Conservation (phyloP, 164 flowering plant species). For the Cinnamomum chago region DNA sequence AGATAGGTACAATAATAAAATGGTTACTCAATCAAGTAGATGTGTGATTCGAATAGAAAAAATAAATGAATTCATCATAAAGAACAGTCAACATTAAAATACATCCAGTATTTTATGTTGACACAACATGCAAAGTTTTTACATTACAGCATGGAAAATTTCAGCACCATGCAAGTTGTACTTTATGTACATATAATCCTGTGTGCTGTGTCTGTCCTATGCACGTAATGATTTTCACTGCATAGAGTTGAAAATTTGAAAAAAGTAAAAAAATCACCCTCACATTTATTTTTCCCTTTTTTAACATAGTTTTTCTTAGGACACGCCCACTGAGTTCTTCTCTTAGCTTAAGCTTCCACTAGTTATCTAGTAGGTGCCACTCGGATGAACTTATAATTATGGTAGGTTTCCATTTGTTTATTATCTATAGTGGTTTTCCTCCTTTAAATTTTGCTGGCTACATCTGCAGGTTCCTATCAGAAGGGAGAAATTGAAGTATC, state of each 20-base stretch:
- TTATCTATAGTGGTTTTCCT: not conserved
- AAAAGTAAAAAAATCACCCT: not conserved
- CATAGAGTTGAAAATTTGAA: not conserved
- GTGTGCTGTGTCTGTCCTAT: no score
- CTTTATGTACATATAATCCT: no score
- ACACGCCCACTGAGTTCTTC: not conserved
- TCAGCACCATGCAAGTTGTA: no score
- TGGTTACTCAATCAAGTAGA: no score
- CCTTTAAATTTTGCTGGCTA: slow-evolving; percentile 1
- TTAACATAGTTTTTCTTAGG: no score
- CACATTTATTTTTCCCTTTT: not conserved
- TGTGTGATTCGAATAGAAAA: no score
- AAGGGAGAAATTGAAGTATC: slow-evolving; percentile 25
- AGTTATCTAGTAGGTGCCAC: not conserved
- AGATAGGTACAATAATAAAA: no score
- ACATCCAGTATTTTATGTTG: no score
- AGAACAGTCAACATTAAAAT: no score
- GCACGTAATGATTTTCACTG: not conserved
- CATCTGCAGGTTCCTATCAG: slow-evolving; percentile 28
- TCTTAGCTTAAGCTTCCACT: not conserved
- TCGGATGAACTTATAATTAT: not conserved
- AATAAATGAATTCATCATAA: no score
- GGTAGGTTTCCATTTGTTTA: not conserved
- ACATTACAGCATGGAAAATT: no score
- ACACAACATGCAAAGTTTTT: no score